Base-by-base conservation (phyloP, 2,329 filamentous ascomycete species). In the Pseudocercospora fijiensis region DNA sequence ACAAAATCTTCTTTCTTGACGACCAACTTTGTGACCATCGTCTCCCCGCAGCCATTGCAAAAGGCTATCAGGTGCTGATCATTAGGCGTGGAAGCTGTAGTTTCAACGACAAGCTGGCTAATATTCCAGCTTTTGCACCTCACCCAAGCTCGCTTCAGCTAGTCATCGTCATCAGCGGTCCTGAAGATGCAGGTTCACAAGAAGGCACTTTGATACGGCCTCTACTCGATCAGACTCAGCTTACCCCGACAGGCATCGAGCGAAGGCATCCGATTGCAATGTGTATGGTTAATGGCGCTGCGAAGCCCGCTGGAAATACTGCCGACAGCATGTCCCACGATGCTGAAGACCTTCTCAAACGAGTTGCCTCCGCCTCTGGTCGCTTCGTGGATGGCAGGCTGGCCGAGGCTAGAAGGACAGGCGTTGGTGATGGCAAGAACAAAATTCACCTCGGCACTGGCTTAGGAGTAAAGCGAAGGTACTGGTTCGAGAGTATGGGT, bases 51-150 rank as follows among this genome's bases (percentile, higher is more conserved):
- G 76, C 80, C 7, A 76, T 87, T 2, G 82, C 81, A 0, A 81
- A 80, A 45, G 78, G 76, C 1, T 78, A 96, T 77, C 88, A 96
- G 58, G 82, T 98, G 64, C 87, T 99, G 64, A 85, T 96, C 57
- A 83, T 98, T 71, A 87, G 86, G 27, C 87, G 95, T 5, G 94
- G 95, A 43, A 87, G 86, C 0, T 99, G 95, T 79, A 89, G 85
- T 24, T 98, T 98, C 76, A 88, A 86, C 37, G 80, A 89, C 27
- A 99, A 99, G 76, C 79, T 98, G 0, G 83, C 84, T 58, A 93
- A 91, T 68, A 92, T 98, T n/a, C 92, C 94, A 0, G 85, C 86
- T 9, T 94, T 88, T 74, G 82, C 87, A 1, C 73, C 74, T 1
- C 81, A 82, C 0, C 75, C 81, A 0, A 75, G 77, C 10, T 43